A percentile compares a stretch with the other conserved stretches of the same genome.
Conservation (phyloP, 306 rosid genomes). For the cucumber (Cucumis sativus) region Cucumber_9930_V3 NC_026659.2:23500501-23501000, state of each 20-base stretch:
- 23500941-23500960: neutral
- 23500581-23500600: too few species aligned
- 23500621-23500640: neutral
- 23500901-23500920: neutral
- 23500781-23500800: neutral
- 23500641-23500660: neutral
- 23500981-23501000: neutral
- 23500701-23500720: neutral
- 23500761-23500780: neutral
- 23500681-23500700: neutral
- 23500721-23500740: neutral
- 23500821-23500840: neutral
- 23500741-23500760: neutral
- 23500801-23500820: slow-evolving; percentile 1
- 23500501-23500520: too few species aligned
- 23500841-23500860: neutral
- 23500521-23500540: too few species aligned
- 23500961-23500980: slow-evolving; percentile 2
- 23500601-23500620: neutral
- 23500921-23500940: neutral
- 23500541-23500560: too few species aligned
- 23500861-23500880: slow-evolving; percentile 1
- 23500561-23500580: too few species aligned
- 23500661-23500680: neutral
- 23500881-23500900: neutral